Percentiles rank a stretch among this genome's conserved stretches.
These are phyloP conservation scores for Trichoderma hamatum DNA, from an alignment of 2,329 filamentous ascomycete genomes.

Conservation along the genomic window DNA sequence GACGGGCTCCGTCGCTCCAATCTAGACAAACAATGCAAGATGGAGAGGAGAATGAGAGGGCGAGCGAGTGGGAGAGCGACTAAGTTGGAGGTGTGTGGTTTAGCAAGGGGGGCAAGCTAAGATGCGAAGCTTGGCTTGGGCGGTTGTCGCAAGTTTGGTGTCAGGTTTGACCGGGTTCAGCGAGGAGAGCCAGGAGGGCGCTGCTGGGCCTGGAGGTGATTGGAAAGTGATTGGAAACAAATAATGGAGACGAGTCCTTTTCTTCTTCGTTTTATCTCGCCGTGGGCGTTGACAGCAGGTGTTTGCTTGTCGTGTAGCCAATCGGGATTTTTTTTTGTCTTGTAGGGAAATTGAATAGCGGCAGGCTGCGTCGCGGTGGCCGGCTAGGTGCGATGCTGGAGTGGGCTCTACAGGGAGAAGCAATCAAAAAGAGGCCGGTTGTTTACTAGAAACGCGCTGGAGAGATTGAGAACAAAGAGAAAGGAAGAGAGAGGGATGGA, in stretches of 20 bases:
- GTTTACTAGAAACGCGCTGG: neutral
- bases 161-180: constrained; percentile 20
- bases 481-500: constrained; percentile 12
- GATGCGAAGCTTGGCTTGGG: constrained; percentile 8
- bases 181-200: no score
- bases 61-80: constrained; percentile 1
- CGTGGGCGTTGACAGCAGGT: neutral
- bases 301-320: neutral
- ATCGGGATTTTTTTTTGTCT: neutral
- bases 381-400: neutral
- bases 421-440: neutral
- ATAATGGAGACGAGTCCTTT: constrained; percentile 15
- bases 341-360: neutral
- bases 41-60: neutral
- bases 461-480: neutral
- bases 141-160: constrained; percentile 24
- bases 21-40: neutral
- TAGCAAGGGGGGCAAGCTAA: constrained; percentile 2
- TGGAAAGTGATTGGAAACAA: constrained; percentile 11
- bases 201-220: neutral
- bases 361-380: neutral
- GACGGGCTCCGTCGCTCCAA: constrained; percentile 6
- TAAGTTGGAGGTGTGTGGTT: constrained; percentile 11
- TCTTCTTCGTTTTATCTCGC: neutral
- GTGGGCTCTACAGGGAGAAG: neutral